Evolutionary conservation across 192 early-diverging fungal species (phyloP), one percentile per base, ranked within the genome.

Genomic region (Backusella morwellensis): DNA sequence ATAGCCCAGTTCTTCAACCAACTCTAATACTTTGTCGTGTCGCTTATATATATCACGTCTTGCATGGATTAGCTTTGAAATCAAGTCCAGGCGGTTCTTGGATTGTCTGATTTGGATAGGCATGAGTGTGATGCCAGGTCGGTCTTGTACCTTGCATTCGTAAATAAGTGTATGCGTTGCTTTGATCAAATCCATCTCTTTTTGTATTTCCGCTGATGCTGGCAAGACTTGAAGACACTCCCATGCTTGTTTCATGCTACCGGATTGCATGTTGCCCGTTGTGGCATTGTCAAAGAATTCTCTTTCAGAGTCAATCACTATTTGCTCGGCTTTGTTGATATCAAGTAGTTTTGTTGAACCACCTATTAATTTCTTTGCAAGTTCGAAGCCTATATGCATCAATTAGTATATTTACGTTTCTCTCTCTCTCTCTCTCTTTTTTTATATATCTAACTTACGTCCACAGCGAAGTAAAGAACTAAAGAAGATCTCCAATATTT

Each of bases 271-370:
- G 38, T 92, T 90, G 7, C 92, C 90, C 19, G 82, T 85, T n/a
- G 88, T 84, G 19, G 93, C 86, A 70, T 95, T 95, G 70, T 93
- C 92, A 80, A 85, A 93, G 75, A 92, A 91, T 75, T 95, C 93
- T 72, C 82, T 80, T 9, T 90, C 89, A 34, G 90, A 86, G 72
- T 93, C 89, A 68, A 94, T 86, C 7, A 93, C 86, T 21, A 94
- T 74, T 66, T 87, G 82, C 69, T 94, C 90, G 11, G 86, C 86
- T 1, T 79, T 74, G 5, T 85, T 83, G 1, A 84, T 66, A 42
- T 84, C 75, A 21, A 90, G 66, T 47, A 83, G 70, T 52, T 76
- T 76, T 34, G 84, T 79, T 5, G 79, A 75, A 5, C 84, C 86
- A 44, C 89, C 78, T 15, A 91, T 35, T n/a, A 85, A 83, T 8